Base-by-base conservation (phyloP, 2,329 filamentous ascomycete genomes). In the Pseudogymnoascus pannorum region DNA sequence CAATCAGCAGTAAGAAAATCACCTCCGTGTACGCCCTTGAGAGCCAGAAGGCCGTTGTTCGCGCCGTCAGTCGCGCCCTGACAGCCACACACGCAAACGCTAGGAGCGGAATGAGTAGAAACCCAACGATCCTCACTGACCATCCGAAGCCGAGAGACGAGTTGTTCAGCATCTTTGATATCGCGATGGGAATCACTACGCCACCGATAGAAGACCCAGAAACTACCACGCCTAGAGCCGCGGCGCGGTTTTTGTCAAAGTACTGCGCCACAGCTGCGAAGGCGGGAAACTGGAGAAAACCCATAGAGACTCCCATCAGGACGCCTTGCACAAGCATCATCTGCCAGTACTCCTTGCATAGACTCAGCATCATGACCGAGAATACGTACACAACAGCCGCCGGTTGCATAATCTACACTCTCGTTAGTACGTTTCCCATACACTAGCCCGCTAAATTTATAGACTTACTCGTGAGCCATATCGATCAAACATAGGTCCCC, bases 401-500 rank as follows among this genome's bases (percentile, higher is more conserved):
- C 69, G n/a, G 73, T 72, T 16, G 69, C 68, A 36, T 67, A 65
- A 64, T 31, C 44, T 54, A 61, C n/a, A 6, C 14, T 33, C 2
- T 69, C 1, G 71, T 71, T 0, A 73, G 72, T 2, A 68, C 68
- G 24, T 76, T 66, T n/a, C 14, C 20, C 3, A 48, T 24, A 5
- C 18, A 75, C 61, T 70, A 74, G n/a, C 14, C 7, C 20, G 14
- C n/a, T 44, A 4, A 62, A 6, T 64, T 70, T 8, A 60, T 24
- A 59, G 22, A 64, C 69, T 61, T 65, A 76, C 77, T 24, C 79
- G 77, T 0, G 86, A 82, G 9, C 87, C 86, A 62, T 83, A 81
- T 54, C 76, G 79, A 67, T 89, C 87, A 65, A 79, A 86, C 0
- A 86, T 42, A 36, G 79, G 81, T 1, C 87, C 87, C 11, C 86